Evolutionary conservation across 2,329 filamentous ascomycete species (phyloP), one percentile per base, ranked within the genome.

Genomic region (Phialocephala subalpina): DNA sequence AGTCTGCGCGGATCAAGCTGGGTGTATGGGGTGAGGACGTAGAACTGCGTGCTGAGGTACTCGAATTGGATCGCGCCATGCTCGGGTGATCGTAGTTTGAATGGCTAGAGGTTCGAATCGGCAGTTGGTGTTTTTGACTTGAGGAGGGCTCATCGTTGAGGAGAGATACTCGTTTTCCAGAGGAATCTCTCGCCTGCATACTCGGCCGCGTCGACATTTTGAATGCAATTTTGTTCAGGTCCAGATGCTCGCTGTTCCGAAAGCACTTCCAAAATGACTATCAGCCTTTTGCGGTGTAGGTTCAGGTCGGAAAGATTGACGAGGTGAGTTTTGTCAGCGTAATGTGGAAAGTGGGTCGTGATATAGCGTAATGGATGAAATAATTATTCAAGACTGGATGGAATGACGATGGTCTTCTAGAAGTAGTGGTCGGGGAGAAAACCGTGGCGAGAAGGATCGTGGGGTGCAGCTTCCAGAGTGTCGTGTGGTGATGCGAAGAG

Each of bases 1-100:
- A 89, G 70, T 87, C 80, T 60, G 86, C 87, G 52, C 87, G 84
- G 58, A 85, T 77, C n/a, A 90, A 82, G 71, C 85, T 84, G 35
- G 87, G 87, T 4, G 72, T 73, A 27, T 66, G 36, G 12, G 73
- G 73, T 22, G 83, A 82, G 3, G 72, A 73, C 12, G 63, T 56
- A 47, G 55, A 65, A 65, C 72, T 75, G 11, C 62, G 52, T 3
- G 82, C 82, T 2, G 83, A 83, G 61, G 67, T 73, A 68, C 78
- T 65, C 3, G 74, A 75, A 38, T 65, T 42, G 1, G 68, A 71
- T 60, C 71, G 65, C 38, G 53, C 64, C 70, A 73, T 70, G 22
- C 56, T 64, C 8, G 65, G 36, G 16, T 64, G 38, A 27, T 66
- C 60, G 52, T 68, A 57, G 29, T 60, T 16, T 22, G 66, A 56